These are phyloP conservation scores for Cicer judaicum DNA, from an alignment of 306 rosid genomes.

Conservation along the genomic window DNA sequence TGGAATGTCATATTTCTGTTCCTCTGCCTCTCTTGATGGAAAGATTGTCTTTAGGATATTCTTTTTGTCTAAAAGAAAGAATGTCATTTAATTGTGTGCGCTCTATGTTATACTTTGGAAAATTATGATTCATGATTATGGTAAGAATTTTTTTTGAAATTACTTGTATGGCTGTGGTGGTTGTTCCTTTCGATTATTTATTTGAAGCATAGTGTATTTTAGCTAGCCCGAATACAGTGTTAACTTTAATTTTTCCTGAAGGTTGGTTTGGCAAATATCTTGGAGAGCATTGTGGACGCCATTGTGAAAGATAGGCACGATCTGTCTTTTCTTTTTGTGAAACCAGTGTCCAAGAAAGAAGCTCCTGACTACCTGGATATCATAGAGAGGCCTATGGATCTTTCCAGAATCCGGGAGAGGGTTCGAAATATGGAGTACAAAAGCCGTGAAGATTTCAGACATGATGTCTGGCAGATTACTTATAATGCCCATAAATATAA, in stretches of 20 bases:
- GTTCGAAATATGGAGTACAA: constrained; percentile 89
- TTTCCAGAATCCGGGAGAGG: constrained; percentile 79
- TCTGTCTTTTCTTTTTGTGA: constrained; percentile 73
- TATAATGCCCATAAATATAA: constrained; percentile 85
- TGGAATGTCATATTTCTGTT: constrained; percentile 5
- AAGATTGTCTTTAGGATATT: background rate
- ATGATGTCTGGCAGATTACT: constrained; percentile 84
- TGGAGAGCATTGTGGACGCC: constrained; percentile 82
- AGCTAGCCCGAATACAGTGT: constrained; percentile 25
- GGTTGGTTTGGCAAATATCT: constrained; percentile 97
- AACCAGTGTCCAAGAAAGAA: constrained; percentile 88
- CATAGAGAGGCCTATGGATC: constrained; percentile 89
- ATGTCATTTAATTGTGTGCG: constrained; percentile 15
- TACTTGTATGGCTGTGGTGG: constrained; percentile 21
- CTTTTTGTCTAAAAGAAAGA: background rate
- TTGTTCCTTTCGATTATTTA: background rate
- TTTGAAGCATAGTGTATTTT: constrained; percentile 25
- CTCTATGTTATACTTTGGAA: constrained; percentile 10
- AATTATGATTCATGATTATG: constrained; percentile 4
- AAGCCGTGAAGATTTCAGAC: constrained; percentile 88
- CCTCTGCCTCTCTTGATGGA: background rate
- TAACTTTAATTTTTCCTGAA: constrained; percentile 36
- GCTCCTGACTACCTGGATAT: constrained; percentile 91
- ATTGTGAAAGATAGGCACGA: constrained; percentile 70
- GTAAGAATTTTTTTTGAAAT: constrained; percentile 1